Percentiles rank a stretch among this genome's conserved stretches.
Conservation (phyloP, 2,329 filamentous ascomycete genomes). For the Diaporthe ilicicola region DNA sequence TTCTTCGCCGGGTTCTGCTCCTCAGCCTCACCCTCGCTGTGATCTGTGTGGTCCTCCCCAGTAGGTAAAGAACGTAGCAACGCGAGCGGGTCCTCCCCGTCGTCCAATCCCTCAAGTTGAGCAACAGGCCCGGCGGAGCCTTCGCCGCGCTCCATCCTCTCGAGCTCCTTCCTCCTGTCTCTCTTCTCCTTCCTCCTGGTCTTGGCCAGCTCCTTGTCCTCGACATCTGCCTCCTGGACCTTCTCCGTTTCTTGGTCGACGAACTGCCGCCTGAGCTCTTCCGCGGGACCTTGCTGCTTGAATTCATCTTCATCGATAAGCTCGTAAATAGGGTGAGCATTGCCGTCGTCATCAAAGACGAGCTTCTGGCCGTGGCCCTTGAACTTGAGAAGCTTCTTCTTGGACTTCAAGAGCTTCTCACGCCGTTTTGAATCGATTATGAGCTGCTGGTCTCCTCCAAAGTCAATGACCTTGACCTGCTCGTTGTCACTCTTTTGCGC, state of each 20-base stretch:
- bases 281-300: conserved; percentile 75
- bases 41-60: conserved; percentile 33
- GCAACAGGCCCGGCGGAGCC: conserved; percentile 37
- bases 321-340: conserved; percentile 85
- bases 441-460: conserved; percentile 75
- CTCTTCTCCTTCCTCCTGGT: conserved; percentile 81
- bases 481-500: conserved; percentile 53
- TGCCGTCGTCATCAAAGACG: conserved; percentile 91
- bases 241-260: conserved; percentile 77
- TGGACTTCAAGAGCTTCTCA: conserved; percentile 93
- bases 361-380: conserved; percentile 87
- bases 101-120: conserved; percentile 46
- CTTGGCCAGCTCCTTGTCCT: conserved; percentile 83
- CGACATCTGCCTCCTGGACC: conserved; percentile 78
- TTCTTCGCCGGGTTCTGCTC: conserved; percentile 66
- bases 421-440: conserved; percentile 93
- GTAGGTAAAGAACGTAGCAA: conserved; percentile 66
- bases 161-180: conserved; percentile 75
- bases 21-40: conserved; percentile 46
- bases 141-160: conserved; percentile 60
- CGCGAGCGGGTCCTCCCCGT: conserved; percentile 62
- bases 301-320: conserved; percentile 88
- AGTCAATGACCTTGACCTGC: conserved; percentile 67
- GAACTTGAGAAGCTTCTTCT: conserved; percentile 92
- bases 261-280: conserved; percentile 80